A percentile compares a stretch with the other conserved stretches of the same genome.
Evolutionary conservation across 345 rosid species (phyloP).

Genomic region (Euphorbia pulcherrima): DNA sequence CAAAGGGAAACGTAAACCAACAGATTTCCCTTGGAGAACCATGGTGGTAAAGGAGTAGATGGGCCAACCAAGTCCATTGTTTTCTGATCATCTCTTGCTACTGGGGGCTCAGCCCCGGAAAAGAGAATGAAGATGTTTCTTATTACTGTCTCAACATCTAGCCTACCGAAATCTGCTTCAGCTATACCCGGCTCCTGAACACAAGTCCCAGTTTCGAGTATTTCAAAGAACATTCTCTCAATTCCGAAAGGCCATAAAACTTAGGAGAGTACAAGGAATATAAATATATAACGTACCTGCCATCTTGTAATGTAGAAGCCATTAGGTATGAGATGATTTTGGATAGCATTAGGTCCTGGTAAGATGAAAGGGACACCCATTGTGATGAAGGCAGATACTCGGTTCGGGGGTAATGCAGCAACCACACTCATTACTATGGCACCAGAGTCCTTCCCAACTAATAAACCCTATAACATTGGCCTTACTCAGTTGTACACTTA

Average conservation of each 20-base stretch:
- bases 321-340: constrained; percentile 5
- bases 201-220: not conserved
- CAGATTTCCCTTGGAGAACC: constrained; percentile 22
- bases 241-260: not conserved
- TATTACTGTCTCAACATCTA: constrained; percentile 19
- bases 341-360: constrained; percentile 1
- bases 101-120: constrained; percentile 12
- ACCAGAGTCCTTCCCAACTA: constrained; percentile 44
- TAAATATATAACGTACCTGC: not conserved
- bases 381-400: constrained; percentile 32
- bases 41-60: constrained; percentile 22
- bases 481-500: too few species aligned
- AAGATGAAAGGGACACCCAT: constrained; percentile 27
- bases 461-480: too few species aligned
- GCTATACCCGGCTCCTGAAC: constrained; percentile 23
- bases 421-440: constrained; percentile 28
- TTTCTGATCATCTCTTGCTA: constrained; percentile 22
- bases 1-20: constrained; percentile 24
- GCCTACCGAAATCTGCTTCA: constrained; percentile 22
- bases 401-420: constrained; percentile 27
- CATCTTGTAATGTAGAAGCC: constrained; percentile 11
- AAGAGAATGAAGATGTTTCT: constrained; percentile 21
- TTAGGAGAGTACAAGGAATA: too few species aligned
- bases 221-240: not conserved
- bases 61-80: constrained; percentile 30